A percentile compares a stretch with the other conserved stretches of the same genome.
These are phyloP conservation scores for Pisolithus microcarpus DNA, from an alignment of 768 basidiomycete species.

Conservation along the genomic window DNA sequence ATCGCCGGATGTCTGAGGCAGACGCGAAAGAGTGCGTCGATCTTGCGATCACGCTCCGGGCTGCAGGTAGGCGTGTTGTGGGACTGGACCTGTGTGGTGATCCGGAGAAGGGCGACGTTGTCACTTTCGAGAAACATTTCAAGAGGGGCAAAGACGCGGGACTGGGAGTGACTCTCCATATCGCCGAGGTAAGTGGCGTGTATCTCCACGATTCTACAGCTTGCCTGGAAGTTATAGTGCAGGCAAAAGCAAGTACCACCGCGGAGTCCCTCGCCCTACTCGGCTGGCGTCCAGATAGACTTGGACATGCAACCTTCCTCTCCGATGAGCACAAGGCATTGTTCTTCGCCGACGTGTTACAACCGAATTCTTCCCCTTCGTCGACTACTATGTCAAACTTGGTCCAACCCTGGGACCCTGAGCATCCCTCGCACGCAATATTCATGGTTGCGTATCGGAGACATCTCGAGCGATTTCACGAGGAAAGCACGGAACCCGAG, in stretches of 20 bases:
- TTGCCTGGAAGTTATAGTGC: neutral
- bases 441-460: conserved; percentile 19
- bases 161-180: conserved; percentile 70
- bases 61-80: conserved; percentile 55
- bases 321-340: conserved; percentile 49
- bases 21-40: conserved; percentile 51
- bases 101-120: conserved; percentile 54
- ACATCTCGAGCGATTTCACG: conserved; percentile 16
- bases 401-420: conserved; percentile 10
- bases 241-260: conserved; percentile 43
- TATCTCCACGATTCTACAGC: neutral
- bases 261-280: conserved; percentile 58
- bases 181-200: conserved; percentile 59
- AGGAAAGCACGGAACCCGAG: conserved; percentile 12
- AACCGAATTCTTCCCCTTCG: conserved; percentile 1
- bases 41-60: conserved; percentile 48
- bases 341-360: conserved; percentile 35
- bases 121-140: conserved; percentile 44
- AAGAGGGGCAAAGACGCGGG: conserved; percentile 50
- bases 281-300: conserved; percentile 53
- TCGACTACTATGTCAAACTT: conserved; percentile 11
- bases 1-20: conserved; percentile 53
- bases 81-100: conserved; percentile 81
- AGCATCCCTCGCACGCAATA: conserved; percentile 17
- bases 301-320: conserved; percentile 81